Percentiles rank a stretch among this genome's conserved stretches.
phyloP scores from a whole-genome alignment of 2,329 filamentous ascomycete species.

The Claviceps paspali region DNA sequence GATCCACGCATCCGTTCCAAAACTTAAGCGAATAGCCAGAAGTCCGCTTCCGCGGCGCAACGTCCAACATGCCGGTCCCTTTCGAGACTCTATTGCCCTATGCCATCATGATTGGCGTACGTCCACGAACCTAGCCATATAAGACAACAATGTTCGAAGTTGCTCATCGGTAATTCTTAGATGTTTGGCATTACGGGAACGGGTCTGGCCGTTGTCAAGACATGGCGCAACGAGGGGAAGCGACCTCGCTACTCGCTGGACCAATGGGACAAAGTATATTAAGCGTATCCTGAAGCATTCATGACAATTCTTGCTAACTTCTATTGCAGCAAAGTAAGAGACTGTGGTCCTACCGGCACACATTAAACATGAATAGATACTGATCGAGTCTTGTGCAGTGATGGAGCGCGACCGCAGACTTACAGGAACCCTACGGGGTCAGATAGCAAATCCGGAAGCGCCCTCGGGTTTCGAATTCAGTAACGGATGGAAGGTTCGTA shows the following conservation, averaged over 20 bases:
- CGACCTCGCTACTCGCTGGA: conserved; percentile 44
- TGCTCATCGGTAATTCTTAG: conserved; percentile 19
- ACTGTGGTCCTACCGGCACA: neutral
- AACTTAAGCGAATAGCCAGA: neutral
- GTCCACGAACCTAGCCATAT: conserved; percentile 13
- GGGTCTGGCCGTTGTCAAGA: conserved; percentile 40
- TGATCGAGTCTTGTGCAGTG: conserved; percentile 29
- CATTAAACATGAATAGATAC: conserved; percentile 4
- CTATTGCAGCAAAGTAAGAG: conserved; percentile 36
- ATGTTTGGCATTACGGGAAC: conserved; percentile 49
- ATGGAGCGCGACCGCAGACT: conserved; percentile 49
- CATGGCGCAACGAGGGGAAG: conserved; percentile 45
- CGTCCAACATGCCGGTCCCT: conserved; percentile 39
- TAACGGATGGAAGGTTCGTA: conserved; percentile 46
- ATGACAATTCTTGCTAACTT: conserved; percentile 13
- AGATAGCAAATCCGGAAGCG: conserved; percentile 38
- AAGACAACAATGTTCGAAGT: neutral
- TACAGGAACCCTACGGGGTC: conserved; percentile 42
- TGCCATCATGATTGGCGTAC: conserved; percentile 47
- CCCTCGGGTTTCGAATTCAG: conserved; percentile 46
- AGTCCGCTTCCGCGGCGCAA: conserved; percentile 18
- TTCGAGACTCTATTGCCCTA: conserved; percentile 51
- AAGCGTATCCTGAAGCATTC: neutral
- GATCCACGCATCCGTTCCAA: neutral
- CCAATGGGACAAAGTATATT: conserved; percentile 45